Evolutionary conservation across 2,329 filamentous ascomycete genomes (phyloP).

Genomic region (Pseudopithomyces chartarum): DNA sequence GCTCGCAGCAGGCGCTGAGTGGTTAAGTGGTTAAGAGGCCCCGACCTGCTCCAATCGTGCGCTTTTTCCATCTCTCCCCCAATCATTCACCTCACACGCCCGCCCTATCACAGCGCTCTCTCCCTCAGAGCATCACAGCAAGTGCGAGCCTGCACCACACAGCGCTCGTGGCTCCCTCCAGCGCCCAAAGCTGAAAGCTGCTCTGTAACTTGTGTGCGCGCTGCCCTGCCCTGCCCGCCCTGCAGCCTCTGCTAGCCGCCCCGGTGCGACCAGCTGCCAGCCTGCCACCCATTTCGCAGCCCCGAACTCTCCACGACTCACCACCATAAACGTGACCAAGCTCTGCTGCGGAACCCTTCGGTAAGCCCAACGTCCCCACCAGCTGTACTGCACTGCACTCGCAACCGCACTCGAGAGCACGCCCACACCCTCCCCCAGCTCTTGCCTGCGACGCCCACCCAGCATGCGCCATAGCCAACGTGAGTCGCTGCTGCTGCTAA

Average conservation of each 20-base stretch:
- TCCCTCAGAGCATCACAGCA: conserved; percentile 3
- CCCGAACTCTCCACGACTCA: conserved; percentile 30
- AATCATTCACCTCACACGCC: conserved; percentile 26
- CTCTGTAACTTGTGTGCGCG: conserved; percentile 15
- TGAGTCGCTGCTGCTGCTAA: conserved; percentile 24
- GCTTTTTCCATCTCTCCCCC: conserved; percentile 13
- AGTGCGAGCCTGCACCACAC: conserved; percentile 32
- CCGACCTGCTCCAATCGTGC: conserved; percentile 11
- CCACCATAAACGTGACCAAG: conserved; percentile 41
- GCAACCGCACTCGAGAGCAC: background rate
- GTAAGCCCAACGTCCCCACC: conserved; percentile 30
- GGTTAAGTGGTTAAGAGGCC: background rate
- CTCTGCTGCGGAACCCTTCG: conserved; percentile 37
- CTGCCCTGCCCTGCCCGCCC: conserved; percentile 19
- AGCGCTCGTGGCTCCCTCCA: conserved; percentile 26
- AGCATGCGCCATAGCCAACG: background rate
- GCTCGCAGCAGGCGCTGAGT: background rate
- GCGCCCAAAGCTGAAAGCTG: conserved; percentile 11
- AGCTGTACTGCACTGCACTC: conserved; percentile 7
- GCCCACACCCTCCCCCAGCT: background rate
- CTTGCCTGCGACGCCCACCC: background rate
- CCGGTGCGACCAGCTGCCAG: conserved; percentile 16
- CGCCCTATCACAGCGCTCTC: conserved; percentile 9
- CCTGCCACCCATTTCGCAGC: conserved; percentile 31
- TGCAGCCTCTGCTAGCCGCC: conserved; percentile 7